Base-by-base conservation (phyloP, 23 red algal genomes). In the Gracilariopsis chorda region DNA sequence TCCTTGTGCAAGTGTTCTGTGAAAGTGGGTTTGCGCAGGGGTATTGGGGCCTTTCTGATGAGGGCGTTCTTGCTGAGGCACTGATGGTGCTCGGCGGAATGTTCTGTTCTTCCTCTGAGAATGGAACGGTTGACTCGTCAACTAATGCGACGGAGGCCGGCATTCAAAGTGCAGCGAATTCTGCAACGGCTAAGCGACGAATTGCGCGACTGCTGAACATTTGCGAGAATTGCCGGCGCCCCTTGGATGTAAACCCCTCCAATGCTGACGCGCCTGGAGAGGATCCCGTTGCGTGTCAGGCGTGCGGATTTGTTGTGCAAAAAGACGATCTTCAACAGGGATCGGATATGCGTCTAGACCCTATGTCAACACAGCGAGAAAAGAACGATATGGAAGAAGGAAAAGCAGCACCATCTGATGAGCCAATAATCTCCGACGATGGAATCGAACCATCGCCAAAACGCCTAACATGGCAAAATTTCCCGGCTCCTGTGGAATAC, bases 401-500 rank as follows among this genome's bases (percentile, higher is more conserved):
- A 5, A 39, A 2, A 17, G 3, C 35, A 19, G 6, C 5, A 39
- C 33, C 35, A 62, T 62, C 57, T 30, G 33, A 30, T 41, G 30
- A 20, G 27, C 45, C 17, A 52, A 32, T 43, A 34, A 40, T 7
- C 17, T 23, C 16, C 48, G 41, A 52, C 17, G 72, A 78, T 6
- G 62, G 41, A 19, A 68, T 68, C 62, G 7, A 20, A 39, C 33
- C 62, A 17, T 43, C 72, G 7, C 48, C 42, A 16, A 78, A 78
- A 12, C 43, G 72, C 0, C 29, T 88, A 20, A 88, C 65, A 40
- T 88, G 83, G 83, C 37, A 61, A 55, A 57, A 28, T 30, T 74
- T 90, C 30, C 86, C 90, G 7, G 47, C 64, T 11, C 90, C 95
- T 27, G 57, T 87, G 44, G 95, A 84, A 20, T 69, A 70, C 45